Conservation (phyloP, 2,329 filamentous ascomycete species). For the Elsinoe arachidis region DNA sequence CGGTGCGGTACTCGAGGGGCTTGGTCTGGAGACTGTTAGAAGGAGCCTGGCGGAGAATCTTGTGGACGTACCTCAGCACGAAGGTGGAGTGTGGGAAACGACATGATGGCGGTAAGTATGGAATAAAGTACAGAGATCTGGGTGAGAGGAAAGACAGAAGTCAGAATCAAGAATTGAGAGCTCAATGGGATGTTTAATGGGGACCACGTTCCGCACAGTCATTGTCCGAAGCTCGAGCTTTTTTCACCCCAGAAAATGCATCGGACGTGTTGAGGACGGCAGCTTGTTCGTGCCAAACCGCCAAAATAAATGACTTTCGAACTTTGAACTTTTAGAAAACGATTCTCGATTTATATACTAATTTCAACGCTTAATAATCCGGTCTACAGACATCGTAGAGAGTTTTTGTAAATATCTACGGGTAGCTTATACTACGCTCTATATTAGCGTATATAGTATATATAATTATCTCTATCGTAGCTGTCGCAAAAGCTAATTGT, state of each 20-base stretch:
- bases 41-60: not conserved
- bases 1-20: constrained; percentile 31
- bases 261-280: constrained; percentile 3
- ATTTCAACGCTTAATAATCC: no score
- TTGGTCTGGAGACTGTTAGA: constrained; percentile 24
- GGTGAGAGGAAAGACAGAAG: not conserved
- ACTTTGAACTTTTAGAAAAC: no score
- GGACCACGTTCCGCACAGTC: not conserved
- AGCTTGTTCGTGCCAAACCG: no score
- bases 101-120: constrained; percentile 9
- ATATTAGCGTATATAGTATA: no score
- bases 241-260: constrained; percentile 11
- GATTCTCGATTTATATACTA: no score
- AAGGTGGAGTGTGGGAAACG: constrained; percentile 17
- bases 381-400: no score
- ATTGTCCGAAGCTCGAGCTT: constrained; percentile 5
- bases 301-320: no score
- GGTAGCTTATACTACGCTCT: no score
- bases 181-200: constrained; percentile 1
- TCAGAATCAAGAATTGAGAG: not conserved
- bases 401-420: no score
- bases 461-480: no score
- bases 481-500: no score
- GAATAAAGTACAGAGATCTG: not conserved
- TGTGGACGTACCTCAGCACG: constrained; percentile 15